A percentile compares a stretch with the other conserved stretches of the same genome.
phyloP scores from a whole-genome alignment of 495 filamentous ascomycete genomes.

The Glarea lozoyensis region DNA sequence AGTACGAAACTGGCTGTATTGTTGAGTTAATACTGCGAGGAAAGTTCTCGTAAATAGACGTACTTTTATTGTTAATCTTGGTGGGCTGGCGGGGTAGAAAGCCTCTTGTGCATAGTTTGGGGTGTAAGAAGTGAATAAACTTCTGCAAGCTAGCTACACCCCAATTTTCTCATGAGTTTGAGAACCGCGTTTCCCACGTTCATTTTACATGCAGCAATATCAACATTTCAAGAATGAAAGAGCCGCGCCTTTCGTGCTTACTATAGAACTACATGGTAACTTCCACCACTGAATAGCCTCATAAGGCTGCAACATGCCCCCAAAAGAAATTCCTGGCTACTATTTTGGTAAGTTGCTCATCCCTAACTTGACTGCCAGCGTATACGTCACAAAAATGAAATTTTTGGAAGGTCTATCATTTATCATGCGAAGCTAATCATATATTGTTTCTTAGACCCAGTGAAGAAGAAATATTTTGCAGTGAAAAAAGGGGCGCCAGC shows the following conservation, averaged over 20 bases:
- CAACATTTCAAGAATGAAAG: background rate
- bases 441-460: slow-evolving; percentile 9
- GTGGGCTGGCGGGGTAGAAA: background rate
- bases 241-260: too few species aligned
- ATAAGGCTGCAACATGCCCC: background rate
- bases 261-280: background rate
- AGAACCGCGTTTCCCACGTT: too few species aligned
- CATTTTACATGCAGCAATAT: background rate
- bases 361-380: too few species aligned
- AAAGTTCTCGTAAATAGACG: background rate
- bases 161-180: background rate
- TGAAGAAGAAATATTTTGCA: slow-evolving; percentile 22
- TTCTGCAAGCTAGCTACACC: background rate
- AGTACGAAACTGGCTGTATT: background rate
- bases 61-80: background rate
- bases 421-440: too few species aligned
- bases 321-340: slow-evolving; percentile 16
- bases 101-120: background rate
- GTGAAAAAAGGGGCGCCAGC: slow-evolving; percentile 10
- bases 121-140: background rate
- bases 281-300: background rate
- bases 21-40: background rate
- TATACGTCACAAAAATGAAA: too few species aligned
- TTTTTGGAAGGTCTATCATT: too few species aligned
- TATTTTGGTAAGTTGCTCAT: slow-evolving; percentile 19